phyloP scores from a whole-genome alignment of 768 basidiomycete genomes.

The Pleurotus citrinopileatus region DNA sequence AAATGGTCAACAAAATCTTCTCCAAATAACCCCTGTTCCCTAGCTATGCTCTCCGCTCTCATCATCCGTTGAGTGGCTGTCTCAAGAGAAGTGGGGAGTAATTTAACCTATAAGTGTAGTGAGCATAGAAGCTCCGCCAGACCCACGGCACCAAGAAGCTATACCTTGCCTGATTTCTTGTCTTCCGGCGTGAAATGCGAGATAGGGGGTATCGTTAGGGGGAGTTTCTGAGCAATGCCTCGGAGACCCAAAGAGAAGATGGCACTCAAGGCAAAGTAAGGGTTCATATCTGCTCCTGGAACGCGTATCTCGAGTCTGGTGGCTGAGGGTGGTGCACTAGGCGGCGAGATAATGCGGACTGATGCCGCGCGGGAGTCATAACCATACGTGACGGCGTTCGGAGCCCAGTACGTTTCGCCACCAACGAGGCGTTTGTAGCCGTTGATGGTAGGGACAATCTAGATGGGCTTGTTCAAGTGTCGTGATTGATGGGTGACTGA shows the following conservation, averaged over 20 bases:
- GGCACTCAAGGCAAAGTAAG: slow-evolving; percentile 84
- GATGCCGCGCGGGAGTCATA: slow-evolving; percentile 95
- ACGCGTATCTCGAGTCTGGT: slow-evolving; percentile 93
- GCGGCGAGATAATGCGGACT: slow-evolving; percentile 89
- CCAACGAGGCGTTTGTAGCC: slow-evolving; percentile 97
- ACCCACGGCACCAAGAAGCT: slow-evolving; percentile 6
- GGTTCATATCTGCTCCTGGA: slow-evolving; percentile 97
- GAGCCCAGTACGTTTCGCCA: slow-evolving; percentile 93
- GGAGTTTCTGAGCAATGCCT: slow-evolving; percentile 78
- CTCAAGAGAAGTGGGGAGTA: slow-evolving; percentile 79
- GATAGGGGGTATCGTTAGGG: slow-evolving; percentile 71
- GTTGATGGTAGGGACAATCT: slow-evolving; percentile 90
- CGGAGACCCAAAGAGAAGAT: slow-evolving; percentile 85
- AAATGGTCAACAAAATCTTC: slow-evolving; percentile 92
- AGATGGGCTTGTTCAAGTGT: not conserved
- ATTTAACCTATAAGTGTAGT: slow-evolving; percentile 70
- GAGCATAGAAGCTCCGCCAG: slow-evolving; percentile 9
- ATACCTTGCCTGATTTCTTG: slow-evolving; percentile 55
- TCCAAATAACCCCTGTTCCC: slow-evolving; percentile 73
- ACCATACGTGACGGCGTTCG: slow-evolving; percentile 90
- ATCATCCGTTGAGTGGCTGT: slow-evolving; percentile 82
- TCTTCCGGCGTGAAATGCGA: slow-evolving; percentile 53
- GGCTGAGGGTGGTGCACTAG: slow-evolving; percentile 74
- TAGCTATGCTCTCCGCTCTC: slow-evolving; percentile 71
- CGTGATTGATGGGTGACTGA: not conserved